Percentiles rank a stretch among this genome's conserved stretches.
Evolutionary conservation across 1,284 basidiomycete genomes (phyloP).

Genomic region (Salmacisia buchloeana): DNA sequence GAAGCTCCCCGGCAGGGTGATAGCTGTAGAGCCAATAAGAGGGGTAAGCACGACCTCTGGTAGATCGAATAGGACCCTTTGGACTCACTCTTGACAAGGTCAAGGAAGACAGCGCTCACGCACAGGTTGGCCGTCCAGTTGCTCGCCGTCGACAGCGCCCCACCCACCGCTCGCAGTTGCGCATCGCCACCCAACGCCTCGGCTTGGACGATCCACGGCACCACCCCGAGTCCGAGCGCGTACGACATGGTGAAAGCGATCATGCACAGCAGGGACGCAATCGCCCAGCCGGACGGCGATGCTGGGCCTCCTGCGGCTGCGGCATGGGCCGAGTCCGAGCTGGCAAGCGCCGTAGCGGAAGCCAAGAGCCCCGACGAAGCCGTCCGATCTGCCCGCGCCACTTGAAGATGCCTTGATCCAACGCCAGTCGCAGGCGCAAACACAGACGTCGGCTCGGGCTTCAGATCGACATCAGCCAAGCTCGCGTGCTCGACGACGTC

Average conservation of each 20-base stretch:
- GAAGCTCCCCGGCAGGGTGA: conserved; percentile 28
- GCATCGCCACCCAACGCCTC: conserved; percentile 29
- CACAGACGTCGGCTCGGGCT: neutral
- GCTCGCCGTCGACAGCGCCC: conserved; percentile 29
- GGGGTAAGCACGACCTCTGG: neutral
- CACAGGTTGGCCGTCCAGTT: conserved; percentile 31
- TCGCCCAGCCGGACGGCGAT: conserved; percentile 18
- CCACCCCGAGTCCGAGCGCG: conserved; percentile 36
- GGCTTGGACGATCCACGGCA: conserved; percentile 40
- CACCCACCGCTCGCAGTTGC: conserved; percentile 24
- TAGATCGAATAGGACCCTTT: neutral
- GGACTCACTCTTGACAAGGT: conserved; percentile 16
- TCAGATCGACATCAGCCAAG: neutral
- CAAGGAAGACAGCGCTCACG: conserved; percentile 24
- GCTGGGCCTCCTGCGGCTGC: too few species aligned
- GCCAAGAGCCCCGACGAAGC: too few species aligned
- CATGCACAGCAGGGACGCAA: conserved; percentile 25
- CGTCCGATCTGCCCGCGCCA: too few species aligned
- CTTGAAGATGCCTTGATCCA: too few species aligned
- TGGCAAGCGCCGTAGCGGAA: too few species aligned
- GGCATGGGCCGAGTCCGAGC: too few species aligned
- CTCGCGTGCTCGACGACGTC: conserved; percentile 5
- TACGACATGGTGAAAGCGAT: conserved; percentile 31
- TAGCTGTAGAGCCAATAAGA: conserved; percentile 6
- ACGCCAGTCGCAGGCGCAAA: neutral